phyloP scores from a whole-genome alignment of 345 rosid species.

The Bruguiera parviflora region DNA sequence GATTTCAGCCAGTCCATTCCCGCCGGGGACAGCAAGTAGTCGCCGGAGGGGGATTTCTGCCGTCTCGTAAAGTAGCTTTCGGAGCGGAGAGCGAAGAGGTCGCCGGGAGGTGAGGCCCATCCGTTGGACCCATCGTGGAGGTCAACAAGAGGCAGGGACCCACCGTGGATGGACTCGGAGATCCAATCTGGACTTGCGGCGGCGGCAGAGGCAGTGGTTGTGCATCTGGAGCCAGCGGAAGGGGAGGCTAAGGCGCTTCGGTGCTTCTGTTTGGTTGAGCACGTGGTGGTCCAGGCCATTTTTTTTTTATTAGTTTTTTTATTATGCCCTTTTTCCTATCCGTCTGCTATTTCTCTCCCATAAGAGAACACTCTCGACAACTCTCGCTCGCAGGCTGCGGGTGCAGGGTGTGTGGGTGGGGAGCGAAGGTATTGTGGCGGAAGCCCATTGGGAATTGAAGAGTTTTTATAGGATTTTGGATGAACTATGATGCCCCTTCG shows the following conservation, averaged over 20 bases:
- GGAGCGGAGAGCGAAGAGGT: slow-evolving; percentile 72
- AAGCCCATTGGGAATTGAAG: too few species aligned
- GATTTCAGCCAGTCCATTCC: slow-evolving; percentile 94
- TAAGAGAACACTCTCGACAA: slow-evolving; percentile 1
- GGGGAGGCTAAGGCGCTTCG: slow-evolving; percentile 34
- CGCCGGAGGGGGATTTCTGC: slow-evolving; percentile 65
- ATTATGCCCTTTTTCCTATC: not conserved
- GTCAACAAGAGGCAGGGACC: slow-evolving; percentile 73
- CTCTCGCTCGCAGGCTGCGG: too few species aligned
- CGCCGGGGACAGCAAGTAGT: slow-evolving; percentile 67
- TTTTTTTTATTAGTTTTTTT: too few species aligned
- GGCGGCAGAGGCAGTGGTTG: slow-evolving; percentile 21
- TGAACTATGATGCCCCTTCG: slow-evolving; percentile 7
- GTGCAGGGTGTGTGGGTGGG: too few species aligned
- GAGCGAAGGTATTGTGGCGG: too few species aligned
- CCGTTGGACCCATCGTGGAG: slow-evolving; percentile 69
- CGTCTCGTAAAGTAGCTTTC: slow-evolving; percentile 47
- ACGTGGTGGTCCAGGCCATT: slow-evolving; percentile 27
- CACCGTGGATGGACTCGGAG: slow-evolving; percentile 59
- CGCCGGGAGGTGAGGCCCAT: slow-evolving; percentile 94
- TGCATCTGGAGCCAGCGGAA: slow-evolving; percentile 25
- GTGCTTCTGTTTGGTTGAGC: slow-evolving; percentile 46
- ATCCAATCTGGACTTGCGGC: slow-evolving; percentile 47
- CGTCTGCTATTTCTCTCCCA: not conserved
- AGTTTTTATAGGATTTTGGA: too few species aligned